Evolutionary conservation across 345 rosid genomes (phyloP).

Genomic region (Rhodomyrtus tomentosa): DNA sequence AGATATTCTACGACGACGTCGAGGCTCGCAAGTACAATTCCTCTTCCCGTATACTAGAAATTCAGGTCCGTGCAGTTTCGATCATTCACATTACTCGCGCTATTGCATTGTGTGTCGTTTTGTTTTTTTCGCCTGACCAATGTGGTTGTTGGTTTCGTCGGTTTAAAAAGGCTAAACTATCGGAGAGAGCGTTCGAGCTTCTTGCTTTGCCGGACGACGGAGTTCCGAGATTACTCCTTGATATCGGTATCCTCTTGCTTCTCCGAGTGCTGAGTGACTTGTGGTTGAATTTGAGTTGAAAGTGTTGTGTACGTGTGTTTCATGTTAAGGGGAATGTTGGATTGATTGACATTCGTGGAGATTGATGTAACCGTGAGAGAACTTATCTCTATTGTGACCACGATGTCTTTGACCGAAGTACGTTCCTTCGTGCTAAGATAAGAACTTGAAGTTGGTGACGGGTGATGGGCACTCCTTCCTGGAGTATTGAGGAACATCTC

Average conservation of each 20-base stretch:
- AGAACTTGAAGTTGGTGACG: background rate
- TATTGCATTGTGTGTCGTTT: background rate
- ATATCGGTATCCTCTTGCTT: slow-evolving; percentile 40
- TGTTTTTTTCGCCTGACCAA: background rate
- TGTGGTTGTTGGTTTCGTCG: background rate
- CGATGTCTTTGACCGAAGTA: background rate
- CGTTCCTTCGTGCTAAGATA: background rate
- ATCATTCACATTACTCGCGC: background rate
- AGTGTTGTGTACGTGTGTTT: background rate
- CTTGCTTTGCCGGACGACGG: slow-evolving; percentile 83
- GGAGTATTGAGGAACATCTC: background rate
- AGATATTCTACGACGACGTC: slow-evolving; percentile 74
- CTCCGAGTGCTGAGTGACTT: background rate
- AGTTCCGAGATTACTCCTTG: slow-evolving; percentile 72
- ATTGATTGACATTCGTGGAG: background rate
- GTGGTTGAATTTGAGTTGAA: background rate
- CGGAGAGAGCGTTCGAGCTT: slow-evolving; percentile 95
- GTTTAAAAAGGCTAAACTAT: slow-evolving; percentile 41
- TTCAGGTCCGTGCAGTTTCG: slow-evolving; percentile 38
- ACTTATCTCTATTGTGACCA: background rate
- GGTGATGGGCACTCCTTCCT: background rate
- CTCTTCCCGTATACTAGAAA: slow-evolving; percentile 85
- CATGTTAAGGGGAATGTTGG: background rate
- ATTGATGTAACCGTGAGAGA: background rate
- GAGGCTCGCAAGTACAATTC: slow-evolving; percentile 93